Conservation (phyloP, 768 basidiomycete species). For the Chalciporus sphaerocephalus region DNA sequence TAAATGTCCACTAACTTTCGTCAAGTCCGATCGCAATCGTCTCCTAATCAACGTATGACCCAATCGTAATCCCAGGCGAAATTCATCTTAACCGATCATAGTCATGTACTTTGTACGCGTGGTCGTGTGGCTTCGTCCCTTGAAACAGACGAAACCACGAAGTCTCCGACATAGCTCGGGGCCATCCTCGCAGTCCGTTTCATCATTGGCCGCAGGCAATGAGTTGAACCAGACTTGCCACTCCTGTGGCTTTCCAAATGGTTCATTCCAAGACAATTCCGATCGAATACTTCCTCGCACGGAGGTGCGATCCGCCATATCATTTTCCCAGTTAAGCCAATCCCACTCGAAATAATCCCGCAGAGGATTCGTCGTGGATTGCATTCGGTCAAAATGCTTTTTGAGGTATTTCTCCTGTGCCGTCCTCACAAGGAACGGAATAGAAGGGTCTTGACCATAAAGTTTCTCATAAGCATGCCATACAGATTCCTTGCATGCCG, state of each 20-base stretch:
- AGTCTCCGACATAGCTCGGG: conserved; percentile 38
- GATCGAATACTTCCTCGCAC: conserved; percentile 49
- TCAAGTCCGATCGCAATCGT: conserved; percentile 2
- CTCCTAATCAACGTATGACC: background rate
- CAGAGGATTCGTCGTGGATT: conserved; percentile 31
- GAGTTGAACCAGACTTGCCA: conserved; percentile 50
- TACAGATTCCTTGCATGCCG: conserved; percentile 66
- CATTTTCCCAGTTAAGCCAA: conserved; percentile 69
- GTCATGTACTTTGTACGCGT: conserved; percentile 6
- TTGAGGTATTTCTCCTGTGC: conserved; percentile 29
- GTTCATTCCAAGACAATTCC: conserved; percentile 50
- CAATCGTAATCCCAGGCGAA: conserved; percentile 13
- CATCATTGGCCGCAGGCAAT: conserved; percentile 11
- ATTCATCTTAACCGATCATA: conserved; percentile 17
- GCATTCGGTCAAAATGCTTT: conserved; percentile 16
- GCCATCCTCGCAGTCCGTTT: conserved; percentile 18
- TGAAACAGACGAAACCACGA: conserved; percentile 54
- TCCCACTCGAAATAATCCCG: conserved; percentile 61
- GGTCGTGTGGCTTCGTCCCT: conserved; percentile 23
- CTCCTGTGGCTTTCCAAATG: conserved; percentile 45
- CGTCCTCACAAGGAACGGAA: conserved; percentile 37
- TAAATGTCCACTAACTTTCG: conserved; percentile 14
- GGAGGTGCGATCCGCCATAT: conserved; percentile 70
- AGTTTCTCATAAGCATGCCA: conserved; percentile 59
- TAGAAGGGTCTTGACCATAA: conserved; percentile 35